Conservation (phyloP, 1,139 yeast species). For the Protomyces macrosporus region DNA sequence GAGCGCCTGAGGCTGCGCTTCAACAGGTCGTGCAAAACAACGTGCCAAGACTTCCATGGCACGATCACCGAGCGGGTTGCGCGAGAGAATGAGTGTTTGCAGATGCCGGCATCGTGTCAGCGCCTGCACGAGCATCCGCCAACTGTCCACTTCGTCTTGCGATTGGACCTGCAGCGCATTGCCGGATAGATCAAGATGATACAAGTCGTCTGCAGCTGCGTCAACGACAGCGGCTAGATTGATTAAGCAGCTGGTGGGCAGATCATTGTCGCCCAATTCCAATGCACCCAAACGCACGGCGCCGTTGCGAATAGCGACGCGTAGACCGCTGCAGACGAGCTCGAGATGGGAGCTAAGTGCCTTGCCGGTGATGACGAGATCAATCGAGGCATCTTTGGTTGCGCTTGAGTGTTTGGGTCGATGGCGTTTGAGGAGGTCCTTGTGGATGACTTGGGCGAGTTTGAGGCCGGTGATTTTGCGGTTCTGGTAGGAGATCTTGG, state of each 20-base stretch:
- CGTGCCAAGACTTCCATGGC: conserved; percentile 37
- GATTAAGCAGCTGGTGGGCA: neutral
- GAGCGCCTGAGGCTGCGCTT: neutral
- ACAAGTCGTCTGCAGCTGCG: neutral
- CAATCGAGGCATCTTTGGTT: neutral
- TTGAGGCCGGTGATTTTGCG: neutral
- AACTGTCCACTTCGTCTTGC: neutral
- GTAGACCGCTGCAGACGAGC: neutral
- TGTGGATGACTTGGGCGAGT: neutral
- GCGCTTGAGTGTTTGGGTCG: neutral
- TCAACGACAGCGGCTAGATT: neutral
- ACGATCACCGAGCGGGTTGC: conserved; percentile 2
- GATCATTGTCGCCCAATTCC: neutral
- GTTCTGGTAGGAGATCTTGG: neutral
- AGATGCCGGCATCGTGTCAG: neutral
- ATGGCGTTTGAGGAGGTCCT: neutral
- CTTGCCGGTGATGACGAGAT: neutral
- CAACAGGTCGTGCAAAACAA: conserved; percentile 42
- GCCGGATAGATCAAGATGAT: neutral
- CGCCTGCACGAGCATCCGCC: neutral
- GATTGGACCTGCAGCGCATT: neutral
- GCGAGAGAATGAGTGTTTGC: neutral
- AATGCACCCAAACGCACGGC: neutral
- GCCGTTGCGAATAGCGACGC: neutral
- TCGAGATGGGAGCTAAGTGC: neutral